phyloP scores from a whole-genome alignment of 176 grass and related monocot genomes.

The Avena insularis region DNA sequence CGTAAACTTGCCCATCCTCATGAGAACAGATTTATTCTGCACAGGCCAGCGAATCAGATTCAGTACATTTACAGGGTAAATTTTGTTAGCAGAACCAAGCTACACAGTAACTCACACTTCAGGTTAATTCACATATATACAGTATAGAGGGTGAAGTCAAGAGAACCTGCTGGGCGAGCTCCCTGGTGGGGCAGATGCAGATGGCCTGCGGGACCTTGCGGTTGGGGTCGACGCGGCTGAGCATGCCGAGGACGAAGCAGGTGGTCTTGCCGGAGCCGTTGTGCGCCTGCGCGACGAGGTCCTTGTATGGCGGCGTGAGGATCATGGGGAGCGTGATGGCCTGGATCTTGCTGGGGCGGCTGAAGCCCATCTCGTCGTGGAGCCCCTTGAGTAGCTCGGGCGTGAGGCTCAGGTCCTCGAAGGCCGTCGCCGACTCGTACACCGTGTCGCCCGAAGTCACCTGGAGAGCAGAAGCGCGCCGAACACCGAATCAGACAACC shows the following conservation, averaged over 20 bases:
- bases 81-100: neutral
- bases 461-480: constrained; percentile 37
- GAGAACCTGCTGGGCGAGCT: constrained; percentile 85
- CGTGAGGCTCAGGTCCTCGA: constrained; percentile 87
- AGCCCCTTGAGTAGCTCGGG: constrained; percentile 78
- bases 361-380: constrained; percentile 89
- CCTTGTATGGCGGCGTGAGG: constrained; percentile 78
- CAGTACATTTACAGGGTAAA: neutral
- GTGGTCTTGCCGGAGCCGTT: constrained; percentile 96
- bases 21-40: constrained; percentile 82
- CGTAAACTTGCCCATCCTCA: constrained; percentile 87
- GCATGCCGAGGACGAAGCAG: constrained; percentile 97
- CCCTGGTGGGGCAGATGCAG: constrained; percentile 93
- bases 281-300: constrained; percentile 95
- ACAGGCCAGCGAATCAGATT: constrained; percentile 37
- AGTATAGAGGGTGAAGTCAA: neutral
- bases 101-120: neutral
- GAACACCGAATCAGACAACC: constrained; percentile 15
- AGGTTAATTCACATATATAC: neutral
- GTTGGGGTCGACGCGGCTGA: constrained; percentile 77
- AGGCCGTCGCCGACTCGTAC: constrained; percentile 79
- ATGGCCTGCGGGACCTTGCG: constrained; percentile 78
- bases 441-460: constrained; percentile 85
- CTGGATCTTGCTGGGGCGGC: constrained; percentile 84
- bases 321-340: constrained; percentile 93